phyloP scores from a whole-genome alignment of 139 green algal genomes.

The Raphidocelis subcapitata region DNA sequence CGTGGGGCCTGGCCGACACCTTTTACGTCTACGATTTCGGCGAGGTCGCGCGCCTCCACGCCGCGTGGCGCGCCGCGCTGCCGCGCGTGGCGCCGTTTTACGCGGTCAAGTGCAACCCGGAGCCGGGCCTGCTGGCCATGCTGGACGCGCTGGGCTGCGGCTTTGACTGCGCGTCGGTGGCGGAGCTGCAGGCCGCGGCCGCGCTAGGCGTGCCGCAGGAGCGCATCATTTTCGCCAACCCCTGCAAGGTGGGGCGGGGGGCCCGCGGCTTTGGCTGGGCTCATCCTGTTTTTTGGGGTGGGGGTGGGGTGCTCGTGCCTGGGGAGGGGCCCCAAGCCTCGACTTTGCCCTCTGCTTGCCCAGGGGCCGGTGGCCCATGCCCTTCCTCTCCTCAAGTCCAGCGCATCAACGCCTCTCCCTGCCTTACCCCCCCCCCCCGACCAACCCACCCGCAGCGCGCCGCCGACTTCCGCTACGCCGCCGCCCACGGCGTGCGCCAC shows the following conservation, averaged over 20 bases:
- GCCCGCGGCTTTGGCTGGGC: too few relatives aligned
- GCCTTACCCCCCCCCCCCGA: too few relatives aligned
- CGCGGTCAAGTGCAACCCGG: conserved; percentile 90
- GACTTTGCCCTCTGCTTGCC: too few relatives aligned
- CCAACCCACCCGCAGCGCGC: too few relatives aligned
- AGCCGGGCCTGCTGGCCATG: conserved; percentile 47
- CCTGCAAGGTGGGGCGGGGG: too few relatives aligned
- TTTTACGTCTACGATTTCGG: conserved; percentile 36
- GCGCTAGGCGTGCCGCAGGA: conserved; percentile 49
- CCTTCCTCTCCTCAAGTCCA: too few relatives aligned
- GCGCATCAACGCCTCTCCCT: too few relatives aligned
- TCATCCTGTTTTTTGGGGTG: too few relatives aligned
- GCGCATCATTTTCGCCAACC: conserved; percentile 90
- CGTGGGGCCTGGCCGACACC: conserved; percentile 15
- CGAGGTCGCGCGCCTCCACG: conserved; percentile 27
- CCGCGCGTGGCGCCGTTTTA: conserved; percentile 86
- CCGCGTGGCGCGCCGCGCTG: conserved; percentile 41
- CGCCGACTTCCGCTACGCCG: conserved; percentile 62
- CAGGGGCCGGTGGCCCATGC: too few relatives aligned
- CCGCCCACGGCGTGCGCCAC: neutral
- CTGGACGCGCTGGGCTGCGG: conserved; percentile 79
- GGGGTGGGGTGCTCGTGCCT: too few relatives aligned
- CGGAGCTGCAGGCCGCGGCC: conserved; percentile 61
- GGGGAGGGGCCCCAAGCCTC: too few relatives aligned
- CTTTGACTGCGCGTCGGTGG: conserved; percentile 91